Conservation (phyloP, 202 grass and related monocot species). For the Schoenoplectus triqueter region DNA sequence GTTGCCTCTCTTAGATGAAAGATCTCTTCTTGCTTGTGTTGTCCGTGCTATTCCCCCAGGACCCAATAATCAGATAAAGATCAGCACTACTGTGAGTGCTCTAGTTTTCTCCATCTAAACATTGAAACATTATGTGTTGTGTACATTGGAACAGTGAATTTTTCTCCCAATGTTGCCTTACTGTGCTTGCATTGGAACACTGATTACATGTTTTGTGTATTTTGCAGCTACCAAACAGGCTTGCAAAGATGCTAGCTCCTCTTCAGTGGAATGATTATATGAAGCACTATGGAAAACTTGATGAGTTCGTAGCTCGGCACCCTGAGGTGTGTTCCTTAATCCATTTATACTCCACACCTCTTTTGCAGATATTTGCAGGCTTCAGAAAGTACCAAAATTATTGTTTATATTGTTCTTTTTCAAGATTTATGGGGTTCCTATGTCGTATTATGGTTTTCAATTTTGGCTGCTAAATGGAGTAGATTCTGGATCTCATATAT, state of each 20-base stretch:
- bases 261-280: conserved; percentile 99
- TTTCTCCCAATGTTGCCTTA: no score
- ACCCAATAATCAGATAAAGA: conserved; percentile 69
- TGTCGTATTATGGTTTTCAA: background rate
- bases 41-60: conserved; percentile 87
- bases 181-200: background rate
- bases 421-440: background rate
- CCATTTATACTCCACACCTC: background rate
- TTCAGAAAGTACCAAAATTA: background rate
- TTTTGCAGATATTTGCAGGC: background rate
- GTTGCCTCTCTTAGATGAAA: conserved; percentile 71
- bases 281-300: conserved; percentile 89
- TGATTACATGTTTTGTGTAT: conserved; percentile 2
- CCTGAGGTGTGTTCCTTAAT: conserved; percentile 56
- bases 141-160: no score
- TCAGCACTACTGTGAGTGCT: conserved; percentile 62
- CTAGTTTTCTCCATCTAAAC: no score
- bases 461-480: background rate
- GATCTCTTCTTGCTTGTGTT: conserved; percentile 82
- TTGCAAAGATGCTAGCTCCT: conserved; percentile 94
- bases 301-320: conserved; percentile 48
- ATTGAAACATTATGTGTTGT: no score
- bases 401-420: background rate
- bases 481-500: background rate
- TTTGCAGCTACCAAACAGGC: conserved; percentile 88